Base-by-base conservation (phyloP, 208 protist genomes). In the Herpetomonas samuelpessoai region DNA sequence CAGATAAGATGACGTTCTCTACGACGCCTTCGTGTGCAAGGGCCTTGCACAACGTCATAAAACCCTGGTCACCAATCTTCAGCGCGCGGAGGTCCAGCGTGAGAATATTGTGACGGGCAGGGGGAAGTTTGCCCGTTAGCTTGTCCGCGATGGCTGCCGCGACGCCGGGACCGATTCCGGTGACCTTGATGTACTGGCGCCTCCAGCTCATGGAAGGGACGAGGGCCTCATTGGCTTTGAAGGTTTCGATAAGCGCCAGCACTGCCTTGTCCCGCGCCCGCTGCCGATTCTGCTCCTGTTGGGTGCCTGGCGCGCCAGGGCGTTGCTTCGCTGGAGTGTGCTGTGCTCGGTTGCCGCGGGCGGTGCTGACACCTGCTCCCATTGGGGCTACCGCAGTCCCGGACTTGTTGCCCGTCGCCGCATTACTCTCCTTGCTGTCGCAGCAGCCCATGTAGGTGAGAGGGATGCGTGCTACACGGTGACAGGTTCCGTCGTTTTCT, bases 1-100 rank as follows among this genome's bases (percentile, higher is more conserved):
- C 68, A 26, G 70, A 57, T 9, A 91, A 60, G 6, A 79, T 58
- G 0, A 81, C 68, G 38, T 70, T 67, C 30, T 72, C 39, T 0
- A 91, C 38, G 10, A 66, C 22, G 2, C 56, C 66, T 61, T 91
- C 77, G 3, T 49, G 57, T 9, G 75, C 35, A 6, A 91, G 61
- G 0, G 70, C 54, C 6, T 54, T 65, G 35, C 63, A 65, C 27
- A 91, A 72, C 21, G 68, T 67, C 6, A 74, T 57, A 50, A 91
- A 66, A 22, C 77, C 81, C 31, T 84, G 71, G 51, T 91, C 79
- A 39, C 67, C 71, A n/a, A 79, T 79, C 18, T 56, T 63, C 49
- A 91, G 44, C 14, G 68, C 69, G 30, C 79, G 70, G 19, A 91
- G 64, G 62, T 91, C 84, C 4, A 91, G 67, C 16, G 78, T 82